Percentiles rank a stretch among this genome's conserved stretches.
These are phyloP conservation scores for Colletotrichum eleusines DNA, from an alignment of 2,329 filamentous ascomycete genomes.

Conservation along the genomic window DNA sequence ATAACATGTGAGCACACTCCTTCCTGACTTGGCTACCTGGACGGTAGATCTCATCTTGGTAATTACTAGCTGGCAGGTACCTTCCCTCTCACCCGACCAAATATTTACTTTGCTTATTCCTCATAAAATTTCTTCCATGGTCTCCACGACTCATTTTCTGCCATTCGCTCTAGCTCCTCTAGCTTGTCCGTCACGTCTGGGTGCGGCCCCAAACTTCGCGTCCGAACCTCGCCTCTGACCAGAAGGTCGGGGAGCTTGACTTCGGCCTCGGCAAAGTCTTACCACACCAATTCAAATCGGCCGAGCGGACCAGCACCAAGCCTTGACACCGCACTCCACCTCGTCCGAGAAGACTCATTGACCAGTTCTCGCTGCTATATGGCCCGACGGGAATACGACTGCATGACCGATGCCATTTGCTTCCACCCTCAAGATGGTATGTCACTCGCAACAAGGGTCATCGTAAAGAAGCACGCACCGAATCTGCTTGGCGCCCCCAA, in stretches of 20 bases:
- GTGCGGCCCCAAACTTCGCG: constrained; percentile 4
- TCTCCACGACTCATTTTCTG: constrained; percentile 23
- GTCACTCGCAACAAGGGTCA: constrained; percentile 24
- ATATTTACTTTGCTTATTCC: constrained; percentile 7
- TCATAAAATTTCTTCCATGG: background rate
- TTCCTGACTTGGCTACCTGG: background rate
- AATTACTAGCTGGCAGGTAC: background rate
- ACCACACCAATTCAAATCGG: background rate
- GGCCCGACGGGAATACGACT: constrained; percentile 22
- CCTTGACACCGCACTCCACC: constrained; percentile 26
- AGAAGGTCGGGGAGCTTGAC: background rate
- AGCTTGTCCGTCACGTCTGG: constrained; percentile 21
- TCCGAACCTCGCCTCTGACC: background rate
- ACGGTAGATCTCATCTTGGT: too few relatives aligned
- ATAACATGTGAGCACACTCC: background rate
- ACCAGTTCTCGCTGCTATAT: constrained; percentile 8
- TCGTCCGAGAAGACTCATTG: constrained; percentile 21
- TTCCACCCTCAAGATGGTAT: constrained; percentile 19
- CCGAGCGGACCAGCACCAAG: constrained; percentile 31
- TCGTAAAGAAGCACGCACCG: constrained; percentile 27
- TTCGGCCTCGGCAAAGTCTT: constrained; percentile 6
- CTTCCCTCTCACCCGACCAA: background rate
- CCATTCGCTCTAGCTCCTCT: constrained; percentile 6
- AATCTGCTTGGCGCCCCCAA: constrained; percentile 10
- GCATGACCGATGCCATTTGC: constrained; percentile 27